Conservation (phyloP, 2,329 filamentous ascomycete genomes). For the Aspergillus unguis region DNA sequence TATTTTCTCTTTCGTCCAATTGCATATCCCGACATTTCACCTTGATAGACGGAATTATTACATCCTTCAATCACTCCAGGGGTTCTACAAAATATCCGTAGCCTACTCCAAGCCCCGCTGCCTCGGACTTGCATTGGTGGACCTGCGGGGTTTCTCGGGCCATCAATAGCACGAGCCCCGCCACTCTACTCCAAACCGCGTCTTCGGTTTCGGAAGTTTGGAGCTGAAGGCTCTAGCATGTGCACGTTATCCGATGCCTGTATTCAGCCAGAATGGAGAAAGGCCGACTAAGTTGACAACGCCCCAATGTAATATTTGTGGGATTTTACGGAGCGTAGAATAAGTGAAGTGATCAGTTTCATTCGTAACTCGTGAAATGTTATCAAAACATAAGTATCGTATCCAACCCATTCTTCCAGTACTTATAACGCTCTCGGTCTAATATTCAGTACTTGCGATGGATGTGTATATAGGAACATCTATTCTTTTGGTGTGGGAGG, state of each 20-base stretch:
- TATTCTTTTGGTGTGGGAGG: slow-evolving; percentile 27
- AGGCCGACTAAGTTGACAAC: too few species aligned
- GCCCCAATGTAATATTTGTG: too few species aligned
- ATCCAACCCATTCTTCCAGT: slow-evolving; percentile 4
- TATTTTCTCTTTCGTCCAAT: background rate
- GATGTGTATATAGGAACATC: slow-evolving; percentile 3
- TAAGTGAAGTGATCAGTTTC: background rate
- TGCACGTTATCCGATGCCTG: too few species aligned
- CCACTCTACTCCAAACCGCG: too few species aligned
- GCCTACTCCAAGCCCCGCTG: too few species aligned
- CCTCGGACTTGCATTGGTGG: slow-evolving; percentile 11
- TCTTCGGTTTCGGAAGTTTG: too few species aligned
- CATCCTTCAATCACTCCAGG: background rate
- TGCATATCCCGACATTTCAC: background rate
- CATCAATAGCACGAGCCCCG: slow-evolving; percentile 29
- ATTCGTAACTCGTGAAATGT: slow-evolving; percentile 9
- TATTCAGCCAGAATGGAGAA: too few species aligned
- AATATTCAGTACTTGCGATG: slow-evolving; percentile 1
- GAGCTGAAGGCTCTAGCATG: too few species aligned
- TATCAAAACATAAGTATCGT: background rate
- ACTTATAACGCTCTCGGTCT: background rate
- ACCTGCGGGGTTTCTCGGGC: slow-evolving; percentile 24
- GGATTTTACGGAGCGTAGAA: too few species aligned
- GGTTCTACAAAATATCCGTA: too few species aligned
- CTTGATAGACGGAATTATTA: slow-evolving; percentile 7